These are phyloP conservation scores for Calophaca sinica DNA, from an alignment of 306 rosid species.

Conservation along the genomic window DNA sequence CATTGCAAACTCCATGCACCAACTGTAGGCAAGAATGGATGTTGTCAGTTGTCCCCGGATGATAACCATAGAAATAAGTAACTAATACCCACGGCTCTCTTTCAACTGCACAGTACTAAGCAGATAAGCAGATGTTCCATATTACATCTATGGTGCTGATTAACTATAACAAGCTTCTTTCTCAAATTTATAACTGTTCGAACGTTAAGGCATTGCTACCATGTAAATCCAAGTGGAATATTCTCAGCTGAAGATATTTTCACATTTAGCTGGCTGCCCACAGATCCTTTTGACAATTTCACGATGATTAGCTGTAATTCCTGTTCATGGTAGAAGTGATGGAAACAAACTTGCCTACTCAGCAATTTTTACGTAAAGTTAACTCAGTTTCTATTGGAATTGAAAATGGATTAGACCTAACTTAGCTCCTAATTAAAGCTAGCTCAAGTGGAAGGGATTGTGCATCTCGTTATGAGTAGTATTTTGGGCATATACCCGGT, in stretches of 20 bases:
- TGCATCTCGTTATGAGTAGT: neutral
- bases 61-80: conserved; percentile 9
- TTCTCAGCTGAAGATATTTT: neutral
- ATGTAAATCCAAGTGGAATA: conserved; percentile 1
- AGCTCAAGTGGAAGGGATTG: conserved; percentile 1
- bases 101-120: neutral
- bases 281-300: neutral
- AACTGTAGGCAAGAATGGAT: neutral
- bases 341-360: neutral
- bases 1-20: neutral
- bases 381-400: neutral
- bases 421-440: neutral
- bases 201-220: conserved; percentile 12
- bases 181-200: conserved; percentile 35
- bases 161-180: conserved; percentile 7
- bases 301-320: neutral
- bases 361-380: neutral
- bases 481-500: neutral
- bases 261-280: neutral
- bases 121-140: conserved; percentile 16
- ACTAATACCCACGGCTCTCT: neutral
- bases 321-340: neutral
- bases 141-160: neutral
- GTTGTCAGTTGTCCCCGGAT: neutral
- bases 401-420: neutral